Percentiles rank a stretch among this genome's conserved stretches.
Evolutionary conservation across 495 filamentous ascomycete species (phyloP).

Genomic region (Cairneyella variabilis): DNA sequence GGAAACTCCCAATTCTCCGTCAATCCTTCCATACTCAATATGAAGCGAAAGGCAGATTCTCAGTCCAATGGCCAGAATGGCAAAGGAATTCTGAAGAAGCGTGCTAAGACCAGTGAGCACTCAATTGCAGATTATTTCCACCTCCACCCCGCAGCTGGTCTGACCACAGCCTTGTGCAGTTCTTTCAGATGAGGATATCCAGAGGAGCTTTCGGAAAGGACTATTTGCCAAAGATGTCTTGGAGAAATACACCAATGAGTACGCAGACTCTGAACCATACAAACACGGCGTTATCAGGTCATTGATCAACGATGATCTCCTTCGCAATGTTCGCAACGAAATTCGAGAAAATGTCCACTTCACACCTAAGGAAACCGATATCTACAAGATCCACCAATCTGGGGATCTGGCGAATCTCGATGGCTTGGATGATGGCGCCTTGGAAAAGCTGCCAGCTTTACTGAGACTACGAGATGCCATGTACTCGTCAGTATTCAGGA

Average conservation of each 20-base stretch:
- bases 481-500: constrained; percentile 85
- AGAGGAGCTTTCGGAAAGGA: constrained; percentile 62
- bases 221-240: constrained; percentile 69
- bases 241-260: constrained; percentile 62
- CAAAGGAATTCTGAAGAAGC: constrained; percentile 24
- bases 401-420: constrained; percentile 96
- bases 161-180: constrained; percentile 14
- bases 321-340: constrained; percentile 84
- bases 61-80: constrained; percentile 20
- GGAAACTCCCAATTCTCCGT: background rate
- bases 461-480: constrained; percentile 85
- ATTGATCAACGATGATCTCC: constrained; percentile 72
- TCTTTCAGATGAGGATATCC: constrained; percentile 21
- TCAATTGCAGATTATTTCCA: background rate
- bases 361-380: constrained; percentile 98
- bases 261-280: constrained; percentile 75
- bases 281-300: constrained; percentile 84
- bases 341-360: constrained; percentile 86
- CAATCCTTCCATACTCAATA: constrained; percentile 10
- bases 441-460: constrained; percentile 79
- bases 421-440: constrained; percentile 77
- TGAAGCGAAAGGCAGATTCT: constrained; percentile 26
- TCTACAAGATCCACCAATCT: constrained; percentile 99
- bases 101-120: constrained; percentile 24
- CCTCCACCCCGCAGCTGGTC: background rate